Base-by-base conservation (phyloP, 345 rosid genomes). In the Salix koriyanagi region DNA sequence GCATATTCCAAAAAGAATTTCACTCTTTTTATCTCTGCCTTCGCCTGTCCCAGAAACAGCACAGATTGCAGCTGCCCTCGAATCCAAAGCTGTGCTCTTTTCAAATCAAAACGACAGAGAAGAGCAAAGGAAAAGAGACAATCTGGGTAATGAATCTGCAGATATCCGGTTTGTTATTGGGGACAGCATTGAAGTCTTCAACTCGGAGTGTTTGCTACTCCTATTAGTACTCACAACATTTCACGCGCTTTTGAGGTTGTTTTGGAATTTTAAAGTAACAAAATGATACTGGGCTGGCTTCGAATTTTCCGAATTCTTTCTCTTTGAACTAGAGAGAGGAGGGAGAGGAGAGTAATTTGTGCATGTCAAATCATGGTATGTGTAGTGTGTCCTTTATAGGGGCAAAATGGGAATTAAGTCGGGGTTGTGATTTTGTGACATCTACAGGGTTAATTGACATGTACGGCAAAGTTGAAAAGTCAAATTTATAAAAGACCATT, bases 131-230 rank as follows among this genome's bases (percentile, higher is more conserved):
- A 26, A n/a, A 41, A 56, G 28, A 67, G 66, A 75, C 16, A 56
- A 39, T 37, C 73, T 37, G 58, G 7, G 36, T 70, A 77, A 50
- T 65, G 52, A 77, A 50, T 71, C 75, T 52, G 71, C 14, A 65
- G 26, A 65, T 77, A 75, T 71, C 80, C 64, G 75, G 80, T 48
- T 23, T 25, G 70, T 34, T 62, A 32, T 19, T 6, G 44, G 69
- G 65, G 74, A 70, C 64, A 77, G 34, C 64, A 48, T 15, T 30
- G 65, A 70, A 21, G 13, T 64, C 70, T 70, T 61, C 30, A 36
- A 19, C 62, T 58, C 62, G 23, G 4, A 70, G 58, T 39, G 7
- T 1, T 21, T 26, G 21, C 37, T 34, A 5, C 37, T 52, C 13
- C 78, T 62, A 25, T 4, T 26, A 23, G 36, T 19, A 23, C 25